Percentiles rank a stretch among this genome's conserved stretches.
Conservation (phyloP, 2,329 filamentous ascomycete genomes). For the Fonsecaea monophora region DNA sequence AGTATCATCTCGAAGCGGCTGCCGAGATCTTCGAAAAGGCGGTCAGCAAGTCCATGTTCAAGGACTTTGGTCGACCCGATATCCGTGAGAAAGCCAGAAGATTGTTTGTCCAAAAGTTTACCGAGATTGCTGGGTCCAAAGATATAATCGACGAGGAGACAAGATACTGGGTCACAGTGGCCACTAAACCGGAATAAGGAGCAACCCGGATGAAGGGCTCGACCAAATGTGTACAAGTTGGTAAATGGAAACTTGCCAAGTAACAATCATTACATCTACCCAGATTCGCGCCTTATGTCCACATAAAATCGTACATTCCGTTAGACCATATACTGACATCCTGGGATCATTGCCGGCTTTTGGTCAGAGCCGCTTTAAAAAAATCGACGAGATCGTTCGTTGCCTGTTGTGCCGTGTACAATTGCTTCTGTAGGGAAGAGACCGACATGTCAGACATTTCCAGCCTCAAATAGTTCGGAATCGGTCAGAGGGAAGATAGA, state of each 20-base stretch:
- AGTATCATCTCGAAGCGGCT: constrained; percentile 13
- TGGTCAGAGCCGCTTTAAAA: background rate
- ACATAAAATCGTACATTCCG: background rate
- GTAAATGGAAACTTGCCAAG: background rate
- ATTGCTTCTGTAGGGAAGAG: background rate
- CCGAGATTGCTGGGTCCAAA: constrained; percentile 10
- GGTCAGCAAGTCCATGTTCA: constrained; percentile 30
- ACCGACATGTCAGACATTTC: background rate
- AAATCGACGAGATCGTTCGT: background rate
- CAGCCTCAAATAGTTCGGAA: background rate
- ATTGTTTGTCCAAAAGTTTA: constrained; percentile 22
- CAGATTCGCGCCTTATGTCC: background rate
- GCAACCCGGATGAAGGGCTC: background rate
- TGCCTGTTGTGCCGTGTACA: background rate
- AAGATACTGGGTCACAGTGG: constrained; percentile 28
- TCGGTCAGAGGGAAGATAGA: background rate
- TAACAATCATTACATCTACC: background rate
- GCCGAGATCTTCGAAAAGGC: constrained; percentile 22
- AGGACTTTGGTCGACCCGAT: constrained; percentile 18
- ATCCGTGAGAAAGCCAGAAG: constrained; percentile 19
- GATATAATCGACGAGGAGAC: constrained; percentile 24
- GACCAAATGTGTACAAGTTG: background rate
- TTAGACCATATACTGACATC: background rate
- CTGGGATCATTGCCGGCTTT: background rate
- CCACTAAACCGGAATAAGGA: constrained; percentile 12